These are phyloP conservation scores for Anastatica hierochuntica DNA, from an alignment of 345 rosid genomes.

Conservation along the genomic window DNA sequence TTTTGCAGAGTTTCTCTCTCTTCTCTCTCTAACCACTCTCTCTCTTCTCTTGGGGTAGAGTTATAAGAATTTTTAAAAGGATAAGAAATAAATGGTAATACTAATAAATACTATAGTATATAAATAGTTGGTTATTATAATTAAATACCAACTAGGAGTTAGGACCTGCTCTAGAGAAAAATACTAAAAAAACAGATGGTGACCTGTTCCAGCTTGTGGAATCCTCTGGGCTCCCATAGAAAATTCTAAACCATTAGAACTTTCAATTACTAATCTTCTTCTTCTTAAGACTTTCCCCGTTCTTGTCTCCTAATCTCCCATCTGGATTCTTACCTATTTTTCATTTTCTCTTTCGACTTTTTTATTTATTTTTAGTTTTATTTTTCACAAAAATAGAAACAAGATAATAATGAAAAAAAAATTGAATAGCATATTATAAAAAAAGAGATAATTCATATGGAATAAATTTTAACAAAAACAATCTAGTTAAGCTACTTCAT, in stretches of 20 bases:
- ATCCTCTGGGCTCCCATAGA: too few species aligned
- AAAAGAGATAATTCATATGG: too few species aligned
- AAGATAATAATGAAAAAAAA: too few species aligned
- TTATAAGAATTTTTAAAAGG: conserved; percentile 17
- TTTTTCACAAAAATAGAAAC: too few species aligned
- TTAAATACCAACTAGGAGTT: conserved; percentile 6
- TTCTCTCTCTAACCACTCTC: conserved; percentile 8
- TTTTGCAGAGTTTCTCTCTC: too few species aligned
- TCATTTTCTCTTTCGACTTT: not conserved
- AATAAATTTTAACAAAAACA: too few species aligned
- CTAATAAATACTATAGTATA: too few species aligned
- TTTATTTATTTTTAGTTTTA: too few species aligned
- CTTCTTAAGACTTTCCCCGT: conserved; percentile 4
- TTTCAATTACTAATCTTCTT: not conserved
- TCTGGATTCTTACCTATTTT: conserved; percentile 2
- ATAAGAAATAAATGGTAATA: conserved; percentile 17
- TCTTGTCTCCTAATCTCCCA: conserved; percentile 25
- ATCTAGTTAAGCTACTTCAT: too few species aligned
- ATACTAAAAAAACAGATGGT: conserved; percentile 8
- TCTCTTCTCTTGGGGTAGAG: conserved; percentile 8
- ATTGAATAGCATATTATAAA: too few species aligned
- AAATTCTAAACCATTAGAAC: conserved; percentile 13
- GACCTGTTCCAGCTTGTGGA: too few species aligned
- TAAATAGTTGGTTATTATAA: too few species aligned
- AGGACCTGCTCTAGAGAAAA: conserved; percentile 13